Percentiles rank a stretch among this genome's conserved stretches.
Evolutionary conservation across 495 filamentous ascomycete species (phyloP).

Genomic region (Delitschia confertaspora): DNA sequence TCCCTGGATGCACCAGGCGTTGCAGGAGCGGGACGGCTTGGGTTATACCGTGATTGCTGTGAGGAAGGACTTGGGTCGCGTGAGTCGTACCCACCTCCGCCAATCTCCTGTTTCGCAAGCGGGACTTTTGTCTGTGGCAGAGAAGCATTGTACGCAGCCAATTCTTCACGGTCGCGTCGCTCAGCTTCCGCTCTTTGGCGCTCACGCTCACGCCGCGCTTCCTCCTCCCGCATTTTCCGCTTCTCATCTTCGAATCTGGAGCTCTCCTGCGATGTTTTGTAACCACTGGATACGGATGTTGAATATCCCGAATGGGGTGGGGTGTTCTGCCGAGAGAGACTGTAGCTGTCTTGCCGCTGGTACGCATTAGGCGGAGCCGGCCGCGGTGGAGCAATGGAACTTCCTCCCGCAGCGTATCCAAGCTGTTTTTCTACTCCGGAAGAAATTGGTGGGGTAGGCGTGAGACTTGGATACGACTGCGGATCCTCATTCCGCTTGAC

Average conservation of each 20-base stretch:
- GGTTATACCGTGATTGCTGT: conserved; percentile 62
- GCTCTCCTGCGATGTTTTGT: conserved; percentile 25
- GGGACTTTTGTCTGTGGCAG: conserved; percentile 67
- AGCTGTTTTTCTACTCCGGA: conserved; percentile 57
- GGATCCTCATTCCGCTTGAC: conserved; percentile 78
- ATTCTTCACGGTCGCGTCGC: conserved; percentile 55
- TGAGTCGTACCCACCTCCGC: conserved; percentile 46
- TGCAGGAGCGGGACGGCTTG: conserved; percentile 58
- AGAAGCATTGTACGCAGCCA: conserved; percentile 79
- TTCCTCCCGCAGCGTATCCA: conserved; percentile 50
- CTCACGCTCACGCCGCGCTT: conserved; percentile 38
- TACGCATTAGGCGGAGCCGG: conserved; percentile 50
- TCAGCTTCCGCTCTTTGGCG: conserved; percentile 41
- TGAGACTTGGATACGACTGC: conserved; percentile 61
- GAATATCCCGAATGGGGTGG: conserved; percentile 15
- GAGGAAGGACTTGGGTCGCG: conserved; percentile 33
- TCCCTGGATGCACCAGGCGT: conserved; percentile 44
- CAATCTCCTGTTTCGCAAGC: conserved; percentile 71
- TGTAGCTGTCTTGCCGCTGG: conserved; percentile 40
- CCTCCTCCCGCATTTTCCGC: conserved; percentile 44
- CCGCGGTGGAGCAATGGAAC: conserved; percentile 68
- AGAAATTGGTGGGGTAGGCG: conserved; percentile 54
- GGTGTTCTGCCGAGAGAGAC: conserved; percentile 25
- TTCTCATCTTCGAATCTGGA: conserved; percentile 27
- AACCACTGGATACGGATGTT: conserved; percentile 9